Evolutionary conservation across 2,329 filamentous ascomycete species (phyloP).

Genomic region (Acrocalymma vagum): DNA sequence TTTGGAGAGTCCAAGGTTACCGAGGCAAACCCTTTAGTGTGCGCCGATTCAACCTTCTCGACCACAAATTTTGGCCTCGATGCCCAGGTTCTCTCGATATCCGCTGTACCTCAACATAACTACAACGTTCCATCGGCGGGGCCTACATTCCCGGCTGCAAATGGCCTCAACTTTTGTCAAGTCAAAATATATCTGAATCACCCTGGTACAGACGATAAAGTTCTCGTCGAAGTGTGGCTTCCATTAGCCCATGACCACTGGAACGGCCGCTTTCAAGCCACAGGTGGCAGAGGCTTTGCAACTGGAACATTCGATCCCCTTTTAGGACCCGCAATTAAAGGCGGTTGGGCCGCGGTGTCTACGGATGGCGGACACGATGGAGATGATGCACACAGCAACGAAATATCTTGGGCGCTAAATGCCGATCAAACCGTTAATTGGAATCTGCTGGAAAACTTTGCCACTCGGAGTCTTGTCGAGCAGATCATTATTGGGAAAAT

Average conservation of each 20-base stretch:
- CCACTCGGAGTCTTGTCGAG: constrained; percentile 48
- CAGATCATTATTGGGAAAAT: constrained; percentile 43
- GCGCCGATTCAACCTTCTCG: constrained; percentile 12
- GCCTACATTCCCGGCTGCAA: constrained; percentile 14
- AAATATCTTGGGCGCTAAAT: constrained; percentile 30
- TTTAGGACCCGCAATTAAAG: constrained; percentile 32
- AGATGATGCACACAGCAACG: constrained; percentile 13
- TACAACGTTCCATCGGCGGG: constrained; percentile 19
- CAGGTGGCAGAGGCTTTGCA: constrained; percentile 38
- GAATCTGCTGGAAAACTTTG: constrained; percentile 48
- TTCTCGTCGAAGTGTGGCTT: constrained; percentile 36
- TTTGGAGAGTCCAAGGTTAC: no score
- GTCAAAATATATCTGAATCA: constrained; percentile 31
- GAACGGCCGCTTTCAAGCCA: constrained; percentile 44
- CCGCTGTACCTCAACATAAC: constrained; percentile 17
- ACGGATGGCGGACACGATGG: constrained; percentile 42
- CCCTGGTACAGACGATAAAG: constrained; percentile 6
- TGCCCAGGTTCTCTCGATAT: constrained; percentile 20
- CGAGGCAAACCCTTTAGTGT: no score
- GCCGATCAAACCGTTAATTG: constrained; percentile 34
- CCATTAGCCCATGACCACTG: constrained; percentile 31
- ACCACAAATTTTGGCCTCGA: constrained; percentile 13
- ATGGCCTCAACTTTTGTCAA: constrained; percentile 29
- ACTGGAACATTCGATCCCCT: constrained; percentile 35
- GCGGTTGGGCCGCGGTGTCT: constrained; percentile 42